Conservation (phyloP, 192 early-diverging fungal genomes). For the Chytriomyces confervae region DNA sequence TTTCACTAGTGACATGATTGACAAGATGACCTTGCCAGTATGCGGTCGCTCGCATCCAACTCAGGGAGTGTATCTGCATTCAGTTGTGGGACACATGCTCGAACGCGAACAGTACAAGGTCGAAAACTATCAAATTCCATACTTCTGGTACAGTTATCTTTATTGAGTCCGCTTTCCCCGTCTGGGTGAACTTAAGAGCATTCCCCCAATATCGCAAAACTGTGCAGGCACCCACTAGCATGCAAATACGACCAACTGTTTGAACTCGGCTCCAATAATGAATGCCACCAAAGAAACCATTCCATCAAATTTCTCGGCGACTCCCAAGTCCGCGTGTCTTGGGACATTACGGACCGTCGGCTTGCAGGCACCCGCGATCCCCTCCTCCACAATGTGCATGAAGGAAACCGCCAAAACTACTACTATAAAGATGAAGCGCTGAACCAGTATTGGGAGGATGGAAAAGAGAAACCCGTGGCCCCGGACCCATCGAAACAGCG, state of each 20-base stretch:
- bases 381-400: background rate
- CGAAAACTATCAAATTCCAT: slow-evolving; percentile 1
- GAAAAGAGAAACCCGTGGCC: background rate
- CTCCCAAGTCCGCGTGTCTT: background rate
- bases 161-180: background rate
- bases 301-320: slow-evolving; percentile 1
- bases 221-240: slow-evolving; percentile 11
- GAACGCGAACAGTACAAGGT: slow-evolving; percentile 2
- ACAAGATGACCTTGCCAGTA: background rate
- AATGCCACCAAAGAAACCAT: slow-evolving; percentile 6
- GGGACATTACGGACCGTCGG: slow-evolving; percentile 18
- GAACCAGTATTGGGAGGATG: background rate
- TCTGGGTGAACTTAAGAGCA: background rate
- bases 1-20: background rate
- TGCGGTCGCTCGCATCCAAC: background rate
- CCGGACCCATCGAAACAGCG: background rate
- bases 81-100: background rate
- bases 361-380: background rate
- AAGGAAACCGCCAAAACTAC: background rate
- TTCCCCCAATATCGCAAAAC: background rate
- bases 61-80: background rate
- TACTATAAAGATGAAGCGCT: background rate
- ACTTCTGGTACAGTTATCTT: background rate
- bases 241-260: slow-evolving; percentile 11
- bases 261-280: background rate